A percentile compares a stretch with the other conserved stretches of the same genome.
phyloP scores from a whole-genome alignment of 768 basidiomycete genomes.

The Boletus tomentosulus region DNA sequence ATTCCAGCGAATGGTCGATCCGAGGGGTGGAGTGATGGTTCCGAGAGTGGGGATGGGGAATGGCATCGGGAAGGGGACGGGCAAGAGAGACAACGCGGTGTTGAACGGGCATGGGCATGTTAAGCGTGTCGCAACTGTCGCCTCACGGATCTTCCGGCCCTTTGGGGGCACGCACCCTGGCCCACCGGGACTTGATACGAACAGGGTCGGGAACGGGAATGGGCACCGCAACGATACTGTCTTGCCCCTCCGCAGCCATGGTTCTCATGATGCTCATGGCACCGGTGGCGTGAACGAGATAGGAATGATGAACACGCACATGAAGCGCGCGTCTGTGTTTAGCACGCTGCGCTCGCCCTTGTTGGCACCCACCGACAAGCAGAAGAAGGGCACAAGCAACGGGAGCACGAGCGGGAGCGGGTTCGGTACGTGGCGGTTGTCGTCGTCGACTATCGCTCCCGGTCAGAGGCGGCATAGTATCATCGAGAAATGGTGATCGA shows the following conservation, averaged over 20 bases:
- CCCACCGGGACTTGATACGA: background rate
- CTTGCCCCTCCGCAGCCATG: background rate
- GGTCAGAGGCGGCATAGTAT: conserved; percentile 7
- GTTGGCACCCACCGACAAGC: background rate
- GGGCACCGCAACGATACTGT: background rate
- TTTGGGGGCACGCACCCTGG: background rate
- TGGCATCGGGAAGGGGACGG: background rate
- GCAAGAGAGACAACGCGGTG: background rate
- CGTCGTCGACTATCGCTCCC: background rate
- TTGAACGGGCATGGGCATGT: background rate
- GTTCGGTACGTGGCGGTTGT: conserved; percentile 5
- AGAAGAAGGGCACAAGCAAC: background rate
- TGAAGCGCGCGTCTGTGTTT: conserved; percentile 22
- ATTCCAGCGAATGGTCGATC: conserved; percentile 67
- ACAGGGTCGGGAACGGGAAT: background rate
- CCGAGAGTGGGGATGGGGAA: background rate
- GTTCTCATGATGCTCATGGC: background rate
- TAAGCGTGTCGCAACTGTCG: conserved; percentile 13
- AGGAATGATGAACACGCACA: conserved; percentile 28
- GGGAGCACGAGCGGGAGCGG: conserved; percentile 1
- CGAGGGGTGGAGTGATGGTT: conserved; percentile 29
- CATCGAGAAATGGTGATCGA: conserved; percentile 3
- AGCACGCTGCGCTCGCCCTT: conserved; percentile 1
- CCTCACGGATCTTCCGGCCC: conserved; percentile 19
- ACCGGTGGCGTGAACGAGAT: conserved; percentile 33